Percentiles rank a stretch among this genome's conserved stretches.
Evolutionary conservation across 805 yeast genomes (phyloP).

Genomic region (Pichia kluyveri): DNA sequence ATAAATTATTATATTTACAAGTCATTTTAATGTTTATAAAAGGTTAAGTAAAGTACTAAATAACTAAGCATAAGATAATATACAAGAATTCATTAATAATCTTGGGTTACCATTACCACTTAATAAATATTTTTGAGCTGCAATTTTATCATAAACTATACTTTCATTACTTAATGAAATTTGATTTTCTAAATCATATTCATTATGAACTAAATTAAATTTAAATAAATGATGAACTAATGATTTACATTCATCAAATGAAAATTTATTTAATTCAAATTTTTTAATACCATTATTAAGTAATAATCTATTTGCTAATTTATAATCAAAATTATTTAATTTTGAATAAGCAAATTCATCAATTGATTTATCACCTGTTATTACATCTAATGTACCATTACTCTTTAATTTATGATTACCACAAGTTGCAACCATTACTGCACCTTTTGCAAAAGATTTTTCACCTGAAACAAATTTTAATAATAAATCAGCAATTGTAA

Average conservation of each 20-base stretch:
- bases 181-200: slow-evolving; percentile 25
- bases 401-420: slow-evolving; percentile 41
- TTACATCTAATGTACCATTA: slow-evolving; percentile 53
- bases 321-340: slow-evolving; percentile 40
- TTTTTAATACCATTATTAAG: slow-evolving; percentile 19
- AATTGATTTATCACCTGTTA: slow-evolving; percentile 28
- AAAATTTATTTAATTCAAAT: slow-evolving; percentile 34
- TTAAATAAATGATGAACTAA: slow-evolving; percentile 34
- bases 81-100: slow-evolving; percentile 35
- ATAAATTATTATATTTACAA: no score
- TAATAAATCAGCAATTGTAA: slow-evolving; percentile 55
- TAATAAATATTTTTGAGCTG: slow-evolving; percentile 40
- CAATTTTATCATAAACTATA: slow-evolving; percentile 26
- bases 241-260: slow-evolving; percentile 34
- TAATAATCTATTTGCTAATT: slow-evolving; percentile 39
- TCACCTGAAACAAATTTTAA: slow-evolving; percentile 48
- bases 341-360: slow-evolving; percentile 69
- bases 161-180: slow-evolving; percentile 10
- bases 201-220: slow-evolving; percentile 30
- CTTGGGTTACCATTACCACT: slow-evolving; percentile 64
- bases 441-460: slow-evolving; percentile 47
- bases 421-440: slow-evolving; percentile 54
- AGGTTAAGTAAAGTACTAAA: neutral
- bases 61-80: slow-evolving; percentile 24
- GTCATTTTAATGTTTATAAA: no score